Percentiles rank a stretch among this genome's conserved stretches.
phyloP scores from a whole-genome alignment of 2,329 filamentous ascomycete species.

The Lecanicillium sp. region DNA sequence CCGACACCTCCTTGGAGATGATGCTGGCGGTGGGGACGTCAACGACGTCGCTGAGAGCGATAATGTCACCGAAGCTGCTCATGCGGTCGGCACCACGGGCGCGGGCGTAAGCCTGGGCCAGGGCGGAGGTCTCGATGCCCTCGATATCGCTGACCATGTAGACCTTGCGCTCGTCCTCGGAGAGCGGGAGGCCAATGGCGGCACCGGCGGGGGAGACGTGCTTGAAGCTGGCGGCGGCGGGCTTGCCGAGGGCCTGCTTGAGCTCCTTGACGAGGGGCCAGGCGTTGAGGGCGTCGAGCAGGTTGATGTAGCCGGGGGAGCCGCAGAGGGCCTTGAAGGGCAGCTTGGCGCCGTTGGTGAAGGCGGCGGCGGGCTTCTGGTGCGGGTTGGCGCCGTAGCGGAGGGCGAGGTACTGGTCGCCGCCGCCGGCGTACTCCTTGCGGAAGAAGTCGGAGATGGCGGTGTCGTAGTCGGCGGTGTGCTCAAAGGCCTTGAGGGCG shows the following conservation, averaged over 20 bases:
- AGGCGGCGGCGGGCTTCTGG: constrained; percentile 92
- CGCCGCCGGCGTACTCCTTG: constrained; percentile 86
- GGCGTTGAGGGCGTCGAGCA: constrained; percentile 91
- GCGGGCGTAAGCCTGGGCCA: constrained; percentile 93
- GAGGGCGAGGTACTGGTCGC: constrained; percentile 73
- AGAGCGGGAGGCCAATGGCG: constrained; percentile 84
- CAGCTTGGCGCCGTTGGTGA: constrained; percentile 60
- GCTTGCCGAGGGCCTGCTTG: constrained; percentile 76
- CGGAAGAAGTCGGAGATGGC: constrained; percentile 97
- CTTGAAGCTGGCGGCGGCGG: constrained; percentile 96
- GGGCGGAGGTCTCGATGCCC: constrained; percentile 74
- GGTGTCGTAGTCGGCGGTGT: constrained; percentile 92
- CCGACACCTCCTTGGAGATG: constrained; percentile 95
- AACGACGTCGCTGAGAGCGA: constrained; percentile 84
- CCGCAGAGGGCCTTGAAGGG: constrained; percentile 94
- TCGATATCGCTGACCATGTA: constrained; percentile 97
- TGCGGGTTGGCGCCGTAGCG: constrained; percentile 97
- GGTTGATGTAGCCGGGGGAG: constrained; percentile 92
- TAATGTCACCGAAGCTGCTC: constrained; percentile 97
- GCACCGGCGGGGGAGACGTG: constrained; percentile 96
- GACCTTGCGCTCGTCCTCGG: constrained; percentile 83
- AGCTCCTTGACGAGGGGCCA: constrained; percentile 97
- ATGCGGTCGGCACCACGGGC: constrained; percentile 94
- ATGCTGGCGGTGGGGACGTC: constrained; percentile 94
- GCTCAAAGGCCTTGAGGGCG: constrained; percentile 95